These are phyloP conservation scores for Rhodotorula graminis DNA, from an alignment of 768 basidiomycete genomes.

Conservation along the genomic window DNA sequence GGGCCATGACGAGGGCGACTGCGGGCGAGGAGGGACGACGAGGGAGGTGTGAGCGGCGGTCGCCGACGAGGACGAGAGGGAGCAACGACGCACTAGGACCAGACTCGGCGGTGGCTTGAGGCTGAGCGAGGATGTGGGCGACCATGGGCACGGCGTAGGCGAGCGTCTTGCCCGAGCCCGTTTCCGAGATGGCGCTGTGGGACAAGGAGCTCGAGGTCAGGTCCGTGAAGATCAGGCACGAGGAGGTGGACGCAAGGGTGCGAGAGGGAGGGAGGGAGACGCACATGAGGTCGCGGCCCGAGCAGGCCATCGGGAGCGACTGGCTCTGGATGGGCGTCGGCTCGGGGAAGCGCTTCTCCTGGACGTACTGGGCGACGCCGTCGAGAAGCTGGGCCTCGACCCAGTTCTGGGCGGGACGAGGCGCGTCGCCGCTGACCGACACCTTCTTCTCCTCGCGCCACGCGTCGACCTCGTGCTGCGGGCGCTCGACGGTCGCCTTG, in stretches of 20 bases:
- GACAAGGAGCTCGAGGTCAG: conserved; percentile 58
- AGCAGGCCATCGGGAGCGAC: conserved; percentile 87
- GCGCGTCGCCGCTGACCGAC: conserved; percentile 69
- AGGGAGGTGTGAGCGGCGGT: not conserved
- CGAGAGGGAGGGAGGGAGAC: conserved; percentile 43
- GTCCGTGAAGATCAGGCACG: conserved; percentile 50
- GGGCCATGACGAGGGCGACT: conserved; percentile 72
- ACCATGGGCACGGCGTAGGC: conserved; percentile 91
- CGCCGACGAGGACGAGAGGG: not conserved
- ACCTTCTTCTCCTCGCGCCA: conserved; percentile 86
- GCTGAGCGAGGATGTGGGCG: conserved; percentile 63
- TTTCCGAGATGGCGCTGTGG: conserved; percentile 89
- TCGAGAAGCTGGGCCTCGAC: conserved; percentile 51
- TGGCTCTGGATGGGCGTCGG: conserved; percentile 97
- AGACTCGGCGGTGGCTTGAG: conserved; percentile 59
- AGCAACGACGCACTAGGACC: conserved; percentile 61
- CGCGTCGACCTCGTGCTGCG: conserved; percentile 63
- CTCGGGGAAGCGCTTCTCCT: conserved; percentile 66
- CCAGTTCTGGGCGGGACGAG: conserved; percentile 86
- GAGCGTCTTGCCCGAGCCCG: conserved; percentile 94
- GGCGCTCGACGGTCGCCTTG: conserved; percentile 68
- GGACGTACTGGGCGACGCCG: conserved; percentile 58
- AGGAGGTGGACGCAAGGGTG: conserved; percentile 43
- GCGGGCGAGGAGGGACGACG: not conserved
- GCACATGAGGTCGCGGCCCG: conserved; percentile 86